Percentiles rank a stretch among this genome's conserved stretches.
phyloP scores from a whole-genome alignment of 129 eudicot species.

The Ambrosia artemisiifolia region DNA sequence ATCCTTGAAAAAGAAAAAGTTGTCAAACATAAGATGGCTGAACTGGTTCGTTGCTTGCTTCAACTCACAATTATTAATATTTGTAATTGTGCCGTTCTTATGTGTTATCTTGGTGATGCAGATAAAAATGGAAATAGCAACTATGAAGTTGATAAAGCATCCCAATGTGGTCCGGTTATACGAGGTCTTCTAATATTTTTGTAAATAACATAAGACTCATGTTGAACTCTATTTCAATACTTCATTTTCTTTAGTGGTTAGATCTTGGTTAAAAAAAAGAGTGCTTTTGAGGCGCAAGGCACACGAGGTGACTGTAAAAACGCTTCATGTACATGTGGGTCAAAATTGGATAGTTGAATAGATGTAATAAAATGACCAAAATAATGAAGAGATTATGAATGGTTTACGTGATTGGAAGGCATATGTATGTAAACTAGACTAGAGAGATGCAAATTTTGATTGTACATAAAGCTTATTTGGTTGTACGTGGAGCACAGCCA shows the following conservation, averaged over 20 bases:
- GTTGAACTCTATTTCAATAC: background rate
- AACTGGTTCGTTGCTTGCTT: constrained; percentile 72
- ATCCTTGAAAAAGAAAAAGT: constrained; percentile 95
- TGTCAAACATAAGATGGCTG: constrained; percentile 94
- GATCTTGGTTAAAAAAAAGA: too few relatives aligned
- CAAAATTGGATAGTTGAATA: too few relatives aligned
- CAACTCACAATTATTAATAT: background rate
- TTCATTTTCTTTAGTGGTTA: too few relatives aligned
- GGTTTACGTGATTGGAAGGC: too few relatives aligned
- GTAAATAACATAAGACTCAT: constrained; percentile 3
- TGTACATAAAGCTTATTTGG: too few relatives aligned
- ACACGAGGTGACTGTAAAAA: too few relatives aligned
- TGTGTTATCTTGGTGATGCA: constrained; percentile 32
- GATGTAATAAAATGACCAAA: too few relatives aligned
- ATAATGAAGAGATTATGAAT: background rate
- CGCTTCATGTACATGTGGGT: too few relatives aligned
- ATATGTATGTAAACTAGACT: too few relatives aligned
- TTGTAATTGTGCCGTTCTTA: constrained; percentile 4
- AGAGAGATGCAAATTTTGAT: too few relatives aligned
- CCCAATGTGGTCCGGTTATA: constrained; percentile 75
- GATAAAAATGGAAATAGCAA: constrained; percentile 91
- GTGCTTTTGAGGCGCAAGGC: too few relatives aligned
- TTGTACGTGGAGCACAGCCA: too few relatives aligned
- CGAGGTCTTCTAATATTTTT: constrained; percentile 51
- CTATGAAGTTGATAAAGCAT: constrained; percentile 93